Percentiles rank a stretch among this genome's conserved stretches.
These are phyloP conservation scores for Podaxis mareebaensis DNA, from an alignment of 768 basidiomycete species.

Conservation along the genomic window DNA sequence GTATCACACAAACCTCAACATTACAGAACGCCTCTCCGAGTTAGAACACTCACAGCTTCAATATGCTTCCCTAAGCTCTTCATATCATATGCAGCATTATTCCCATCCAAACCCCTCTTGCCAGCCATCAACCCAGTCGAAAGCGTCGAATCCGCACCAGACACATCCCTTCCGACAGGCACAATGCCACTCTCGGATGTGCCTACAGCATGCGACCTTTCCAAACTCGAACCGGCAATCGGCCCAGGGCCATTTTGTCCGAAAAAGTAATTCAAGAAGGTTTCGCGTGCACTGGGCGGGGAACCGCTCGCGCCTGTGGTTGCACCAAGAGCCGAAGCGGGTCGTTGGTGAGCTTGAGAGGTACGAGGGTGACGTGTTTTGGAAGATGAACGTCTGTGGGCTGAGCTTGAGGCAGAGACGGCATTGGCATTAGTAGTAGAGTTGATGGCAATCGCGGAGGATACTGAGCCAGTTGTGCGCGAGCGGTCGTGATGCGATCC, in stretches of 20 bases:
- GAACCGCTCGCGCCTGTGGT: slow-evolving; percentile 17
- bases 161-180: slow-evolving; percentile 66
- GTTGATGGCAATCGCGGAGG: slow-evolving; percentile 37
- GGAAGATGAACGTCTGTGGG: slow-evolving; percentile 36
- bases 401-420: slow-evolving; percentile 30
- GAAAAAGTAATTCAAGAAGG: slow-evolving; percentile 97
- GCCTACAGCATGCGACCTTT: slow-evolving; percentile 28
- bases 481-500: slow-evolving; percentile 76
- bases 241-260: slow-evolving; percentile 86
- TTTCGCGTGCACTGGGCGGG: slow-evolving; percentile 72
- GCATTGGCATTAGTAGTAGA: slow-evolving; percentile 17
- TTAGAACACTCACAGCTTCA: slow-evolving; percentile 75
- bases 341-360: slow-evolving; percentile 18
- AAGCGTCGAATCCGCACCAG: slow-evolving; percentile 49
- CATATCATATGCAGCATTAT: slow-evolving; percentile 94
- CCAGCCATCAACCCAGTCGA: slow-evolving; percentile 67
- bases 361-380: slow-evolving; percentile 28
- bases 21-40: neutral
- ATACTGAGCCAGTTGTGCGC: slow-evolving; percentile 31
- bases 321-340: neutral
- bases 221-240: slow-evolving; percentile 55
- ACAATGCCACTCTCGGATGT: slow-evolving; percentile 29
- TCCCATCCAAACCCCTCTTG: slow-evolving; percentile 68
- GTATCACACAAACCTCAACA: slow-evolving; percentile 22
- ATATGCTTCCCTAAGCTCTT: slow-evolving; percentile 97